Evolutionary conservation across 1,284 basidiomycete genomes (phyloP), one percentile per base, ranked within the genome.

Genomic region (Golubevia pallescens): DNA sequence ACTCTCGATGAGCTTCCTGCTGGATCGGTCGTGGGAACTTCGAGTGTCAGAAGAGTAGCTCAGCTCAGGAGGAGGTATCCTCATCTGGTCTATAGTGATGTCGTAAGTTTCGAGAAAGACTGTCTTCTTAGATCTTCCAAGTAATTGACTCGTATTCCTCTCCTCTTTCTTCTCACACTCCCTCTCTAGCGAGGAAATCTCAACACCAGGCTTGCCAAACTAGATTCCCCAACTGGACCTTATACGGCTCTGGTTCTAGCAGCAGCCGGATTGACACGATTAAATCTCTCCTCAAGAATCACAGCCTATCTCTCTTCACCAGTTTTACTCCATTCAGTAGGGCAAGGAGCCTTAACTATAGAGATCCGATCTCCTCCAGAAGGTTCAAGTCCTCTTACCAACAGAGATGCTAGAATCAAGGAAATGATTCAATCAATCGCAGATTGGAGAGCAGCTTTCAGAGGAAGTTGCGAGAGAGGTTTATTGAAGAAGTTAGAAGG

Each of bases 171-270:
- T 38, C 20, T 4, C 24, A 1, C 7, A 19, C 14, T 6, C 28
- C 20, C 13, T 55, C 23, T 68, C 32, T 60, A 82, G 76, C 83
- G 86, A 14, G 86, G 86, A 13, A 86, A 86, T 65, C 79, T 87
- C 66, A 82, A 86, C 58, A 97, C 96, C 10, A 93, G 97, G 38
- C 86, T 98, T 14, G 89, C 89, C 60, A 99, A 99, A 87, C 90
- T 99, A 57, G 97, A 99, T 86, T 91, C 91, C 2, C 90, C 91
- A 7, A 88, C 90, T 61, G 91, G 92, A n/a, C 92, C 91, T 19
- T 98, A 92, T 86, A 89, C 92, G 28, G 96, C 94, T 0, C 88
- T 99, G 68, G 91, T 99, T 84, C 92, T 99, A 68, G 97, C 97
- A 20, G 93, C 93, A 75, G 94, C 96, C 2, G 97, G 97, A 16